Percentiles rank a stretch among this genome's conserved stretches.
Evolutionary conservation across 2,329 filamentous ascomycete genomes (phyloP).

Genomic region (Phyllosticta citriasiana): DNA sequence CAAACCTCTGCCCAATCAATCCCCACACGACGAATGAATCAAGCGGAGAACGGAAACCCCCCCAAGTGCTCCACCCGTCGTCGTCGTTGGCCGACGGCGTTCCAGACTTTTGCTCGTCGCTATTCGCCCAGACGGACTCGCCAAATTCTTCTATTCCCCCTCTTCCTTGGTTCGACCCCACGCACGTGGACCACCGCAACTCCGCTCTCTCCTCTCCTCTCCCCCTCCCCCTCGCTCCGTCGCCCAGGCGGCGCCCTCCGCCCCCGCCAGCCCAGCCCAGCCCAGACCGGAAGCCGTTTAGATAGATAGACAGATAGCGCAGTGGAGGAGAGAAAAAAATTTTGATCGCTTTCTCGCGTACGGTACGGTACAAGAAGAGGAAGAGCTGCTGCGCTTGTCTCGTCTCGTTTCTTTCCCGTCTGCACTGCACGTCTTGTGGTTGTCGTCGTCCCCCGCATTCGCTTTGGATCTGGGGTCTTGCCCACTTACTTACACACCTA

Average conservation of each 20-base stretch:
- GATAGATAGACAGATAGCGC: neutral
- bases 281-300: neutral
- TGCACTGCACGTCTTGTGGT: no score
- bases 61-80: no score
- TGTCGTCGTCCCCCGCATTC: no score
- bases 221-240: neutral
- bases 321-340: neutral
- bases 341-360: neutral
- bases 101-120: neutral
- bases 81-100: neutral
- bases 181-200: neutral
- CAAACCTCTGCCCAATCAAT: no score
- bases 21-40: no score
- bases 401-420: no score
- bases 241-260: neutral
- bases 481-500: no score
- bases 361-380: neutral
- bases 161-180: neutral
- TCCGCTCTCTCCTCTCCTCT: no score
- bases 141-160: slow-evolving; percentile 10
- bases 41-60: no score
- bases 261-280: neutral
- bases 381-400: no score
- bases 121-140: neutral
- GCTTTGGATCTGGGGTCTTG: no score